These are phyloP conservation scores for Asclepias syriaca DNA, from an alignment of 257 asterid species.

Conservation along the genomic window DNA sequence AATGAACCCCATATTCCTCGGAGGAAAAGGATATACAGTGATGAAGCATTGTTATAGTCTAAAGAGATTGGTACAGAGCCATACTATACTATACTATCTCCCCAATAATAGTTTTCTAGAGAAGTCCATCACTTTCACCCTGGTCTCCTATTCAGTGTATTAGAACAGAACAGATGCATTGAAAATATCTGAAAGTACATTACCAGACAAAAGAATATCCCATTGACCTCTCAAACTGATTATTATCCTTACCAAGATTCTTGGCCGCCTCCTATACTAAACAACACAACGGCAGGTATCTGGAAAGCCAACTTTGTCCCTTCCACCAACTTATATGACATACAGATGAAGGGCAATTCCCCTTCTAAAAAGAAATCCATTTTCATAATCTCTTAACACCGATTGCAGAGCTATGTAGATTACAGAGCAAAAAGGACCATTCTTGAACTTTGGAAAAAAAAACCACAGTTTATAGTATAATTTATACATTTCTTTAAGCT, in stretches of 20 bases:
- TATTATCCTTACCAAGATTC: background rate
- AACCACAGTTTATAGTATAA: background rate
- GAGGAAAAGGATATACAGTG: background rate
- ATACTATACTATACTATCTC: background rate
- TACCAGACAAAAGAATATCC: background rate
- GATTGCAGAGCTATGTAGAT: too few relatives aligned
- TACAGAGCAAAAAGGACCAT: background rate
- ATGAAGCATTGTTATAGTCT: slow-evolving; percentile 4
- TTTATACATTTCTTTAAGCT: background rate
- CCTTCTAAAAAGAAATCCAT: too few relatives aligned
- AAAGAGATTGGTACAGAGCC: slow-evolving; percentile 1
- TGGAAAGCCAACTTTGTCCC: slow-evolving; percentile 3
- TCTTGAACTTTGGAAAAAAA: background rate
- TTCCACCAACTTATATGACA: background rate
- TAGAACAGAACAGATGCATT: background rate
- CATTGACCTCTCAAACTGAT: background rate
- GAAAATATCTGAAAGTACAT: background rate
- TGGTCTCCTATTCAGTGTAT: background rate
- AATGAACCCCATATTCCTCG: slow-evolving; percentile 28
- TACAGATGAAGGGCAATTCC: too few relatives aligned
- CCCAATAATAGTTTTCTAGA: slow-evolving; percentile 1
- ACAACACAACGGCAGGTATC: background rate
- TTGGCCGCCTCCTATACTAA: background rate
- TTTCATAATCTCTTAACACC: too few relatives aligned
- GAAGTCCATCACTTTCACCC: slow-evolving; percentile 1